Base-by-base conservation (phyloP, 148 eudicot genomes). In the Camellia lanceoleosa region DNA sequence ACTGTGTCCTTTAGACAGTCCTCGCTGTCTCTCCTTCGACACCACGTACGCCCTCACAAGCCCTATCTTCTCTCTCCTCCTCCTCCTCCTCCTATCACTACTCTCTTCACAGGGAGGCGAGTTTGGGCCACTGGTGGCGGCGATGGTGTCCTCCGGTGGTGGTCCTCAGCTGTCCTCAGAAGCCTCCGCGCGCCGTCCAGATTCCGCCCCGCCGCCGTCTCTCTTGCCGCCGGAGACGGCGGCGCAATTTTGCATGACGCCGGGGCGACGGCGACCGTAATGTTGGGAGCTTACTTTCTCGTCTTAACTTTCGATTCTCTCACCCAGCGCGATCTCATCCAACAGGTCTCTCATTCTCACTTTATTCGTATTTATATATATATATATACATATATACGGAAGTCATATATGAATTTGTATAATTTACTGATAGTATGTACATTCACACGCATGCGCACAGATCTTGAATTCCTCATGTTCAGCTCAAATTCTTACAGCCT, bases 281-380 rank as follows among this genome's bases (percentile, higher is more conserved):
- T 89, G 64, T 75, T 74, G 69, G 91, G 93, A 11, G 93, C 87
- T 14, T 92, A 90, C 75, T 82, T 83, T 56, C 85, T 92, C 6
- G 96, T 92, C 38, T 74, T 86, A 16, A 71, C 80, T 19, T 89
- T 90, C 80, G 93, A 90, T 79, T 8, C 51, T 80, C 90, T 92
- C 79, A 86, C 93, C 13, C 81, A 75, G 47, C 85, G 85, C 30
- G 71, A 82, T 18, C 16, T 89, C 80, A 85, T 92, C 6, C 73
- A 86, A 51, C 93, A 92, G 93, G 96, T 77, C 38, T 30, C 63
- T 23, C 4, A 4, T 16, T 68, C 52, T 73, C 76, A 23, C 49
- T 58, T 64, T 73, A 16, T 38, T 7, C 9, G 3, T 4, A n/a
- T n/a, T n/a, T n/a, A n/a, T n/a, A n/a, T n/a, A n/a, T n/a, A n/a